Percentiles rank a stretch among this genome's conserved stretches.
Evolutionary conservation across 495 filamentous ascomycete species (phyloP).

Genomic region (Podospora fimiseda): DNA sequence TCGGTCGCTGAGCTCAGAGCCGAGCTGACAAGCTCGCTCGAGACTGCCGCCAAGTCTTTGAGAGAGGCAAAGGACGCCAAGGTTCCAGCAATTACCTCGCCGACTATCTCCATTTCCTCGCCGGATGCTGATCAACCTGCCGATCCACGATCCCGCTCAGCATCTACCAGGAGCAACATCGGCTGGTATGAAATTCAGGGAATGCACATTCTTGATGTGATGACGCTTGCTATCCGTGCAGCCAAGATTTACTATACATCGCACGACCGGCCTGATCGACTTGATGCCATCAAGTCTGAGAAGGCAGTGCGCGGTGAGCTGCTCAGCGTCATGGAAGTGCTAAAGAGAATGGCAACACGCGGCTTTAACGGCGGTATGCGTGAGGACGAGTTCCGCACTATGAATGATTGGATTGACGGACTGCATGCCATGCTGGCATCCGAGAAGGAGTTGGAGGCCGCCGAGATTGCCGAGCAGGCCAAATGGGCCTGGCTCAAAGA

Average conservation of each 20-base stretch:
- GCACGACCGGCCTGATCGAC: slow-evolving; percentile 71
- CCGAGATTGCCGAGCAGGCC: slow-evolving; percentile 62
- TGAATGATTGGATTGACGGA: slow-evolving; percentile 67
- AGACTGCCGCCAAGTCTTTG: slow-evolving; percentile 59
- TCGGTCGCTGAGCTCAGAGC: slow-evolving; percentile 68
- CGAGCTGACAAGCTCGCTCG: slow-evolving; percentile 63
- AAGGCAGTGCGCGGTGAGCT: slow-evolving; percentile 73
- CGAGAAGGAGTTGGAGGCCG: slow-evolving; percentile 68
- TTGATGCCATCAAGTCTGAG: slow-evolving; percentile 81
- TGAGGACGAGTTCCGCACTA: slow-evolving; percentile 62
- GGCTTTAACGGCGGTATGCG: slow-evolving; percentile 82
- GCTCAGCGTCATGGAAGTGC: slow-evolving; percentile 75
- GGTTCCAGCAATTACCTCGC: slow-evolving; percentile 12
- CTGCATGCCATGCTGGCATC: slow-evolving; percentile 66
- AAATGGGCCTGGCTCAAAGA: slow-evolving; percentile 73
- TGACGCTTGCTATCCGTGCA: slow-evolving; percentile 88
- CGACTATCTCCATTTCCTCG: slow-evolving; percentile 3
- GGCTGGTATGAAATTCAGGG: slow-evolving; percentile 86
- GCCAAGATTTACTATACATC: slow-evolving; percentile 92
- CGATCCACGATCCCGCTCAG: slow-evolving; percentile 8
- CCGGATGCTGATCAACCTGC: not conserved
- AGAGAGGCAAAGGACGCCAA: slow-evolving; percentile 35
- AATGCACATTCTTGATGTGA: slow-evolving; percentile 81
- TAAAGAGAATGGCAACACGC: slow-evolving; percentile 83
- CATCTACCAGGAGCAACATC: slow-evolving; percentile 24